Conservation (phyloP, 2,329 filamentous ascomycete species). For the Thelonectria olida region DNA sequence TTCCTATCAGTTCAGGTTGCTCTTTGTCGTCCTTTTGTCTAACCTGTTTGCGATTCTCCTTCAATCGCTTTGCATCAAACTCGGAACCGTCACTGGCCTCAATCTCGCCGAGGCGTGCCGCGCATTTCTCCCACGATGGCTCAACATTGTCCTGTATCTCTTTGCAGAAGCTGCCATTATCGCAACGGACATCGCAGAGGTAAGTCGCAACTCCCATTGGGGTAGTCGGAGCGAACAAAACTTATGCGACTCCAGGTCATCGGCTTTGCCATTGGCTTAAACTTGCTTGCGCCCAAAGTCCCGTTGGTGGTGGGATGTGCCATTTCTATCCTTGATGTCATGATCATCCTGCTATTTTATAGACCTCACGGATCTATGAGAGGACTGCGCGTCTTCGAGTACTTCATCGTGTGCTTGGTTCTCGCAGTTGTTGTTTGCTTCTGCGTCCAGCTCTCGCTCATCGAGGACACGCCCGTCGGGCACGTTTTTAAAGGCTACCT, state of each 20-base stretch:
- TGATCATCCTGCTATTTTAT: slow-evolving; percentile 75
- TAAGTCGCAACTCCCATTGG: neutral
- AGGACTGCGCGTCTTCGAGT: slow-evolving; percentile 70
- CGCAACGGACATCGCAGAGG: slow-evolving; percentile 75
- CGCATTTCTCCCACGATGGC: slow-evolving; percentile 71
- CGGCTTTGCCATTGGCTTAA: slow-evolving; percentile 75
- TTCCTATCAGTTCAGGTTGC: slow-evolving; percentile 69
- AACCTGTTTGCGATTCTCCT: slow-evolving; percentile 78
- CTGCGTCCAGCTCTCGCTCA: slow-evolving; percentile 73
- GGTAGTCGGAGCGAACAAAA: neutral
- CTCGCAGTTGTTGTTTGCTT: slow-evolving; percentile 77
- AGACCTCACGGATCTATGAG: slow-evolving; percentile 66
- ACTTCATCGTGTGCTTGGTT: slow-evolving; percentile 70
- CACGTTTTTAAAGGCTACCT: slow-evolving; percentile 73
- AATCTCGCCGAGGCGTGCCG: slow-evolving; percentile 74
- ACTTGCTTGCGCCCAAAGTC: slow-evolving; percentile 69
- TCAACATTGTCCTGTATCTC: slow-evolving; percentile 69
- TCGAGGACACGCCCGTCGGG: slow-evolving; percentile 62
- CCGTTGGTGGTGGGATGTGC: slow-evolving; percentile 75
- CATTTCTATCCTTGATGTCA: slow-evolving; percentile 73
- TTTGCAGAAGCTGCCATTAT: slow-evolving; percentile 75
- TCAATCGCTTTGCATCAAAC: slow-evolving; percentile 73
- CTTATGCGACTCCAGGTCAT: slow-evolving; percentile 60
- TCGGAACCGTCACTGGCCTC: slow-evolving; percentile 74
- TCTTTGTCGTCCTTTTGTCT: slow-evolving; percentile 74